phyloP scores from a whole-genome alignment of 352 stramenopile species.

The Aphanomyces astaci region DNA sequence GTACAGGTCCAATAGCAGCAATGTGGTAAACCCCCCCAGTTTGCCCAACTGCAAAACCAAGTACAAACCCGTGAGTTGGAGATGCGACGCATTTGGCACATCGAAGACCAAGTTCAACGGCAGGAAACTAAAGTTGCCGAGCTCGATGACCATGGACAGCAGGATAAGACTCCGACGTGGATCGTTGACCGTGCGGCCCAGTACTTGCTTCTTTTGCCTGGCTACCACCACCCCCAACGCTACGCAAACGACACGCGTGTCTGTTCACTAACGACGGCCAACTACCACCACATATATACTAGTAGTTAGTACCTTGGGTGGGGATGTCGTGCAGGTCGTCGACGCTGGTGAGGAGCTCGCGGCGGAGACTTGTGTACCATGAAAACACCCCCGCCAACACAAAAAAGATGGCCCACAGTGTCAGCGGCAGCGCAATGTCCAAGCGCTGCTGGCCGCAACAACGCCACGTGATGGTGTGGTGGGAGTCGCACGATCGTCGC shows the following conservation, averaged over 20 bases:
- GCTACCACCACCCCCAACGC: conserved; percentile 17
- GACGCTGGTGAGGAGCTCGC: not conserved
- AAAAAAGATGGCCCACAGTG: conserved; percentile 1
- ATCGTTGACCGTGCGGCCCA: conserved; percentile 9
- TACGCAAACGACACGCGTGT: too few species aligned
- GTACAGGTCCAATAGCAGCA: not conserved
- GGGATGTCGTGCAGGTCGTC: conserved; percentile 17
- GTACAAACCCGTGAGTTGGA: not conserved
- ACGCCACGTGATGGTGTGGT: not conserved
- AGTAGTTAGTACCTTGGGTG: conserved; percentile 21
- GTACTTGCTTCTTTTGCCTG: conserved; percentile 10
- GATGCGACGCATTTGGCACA: not conserved
- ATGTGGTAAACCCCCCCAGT: not conserved
- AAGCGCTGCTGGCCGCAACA: not conserved
- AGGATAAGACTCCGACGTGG: conserved; percentile 7
- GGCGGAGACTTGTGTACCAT: conserved; percentile 5
- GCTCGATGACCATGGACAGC: conserved; percentile 10
- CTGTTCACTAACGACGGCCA: not conserved
- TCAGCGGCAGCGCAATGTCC: not conserved
- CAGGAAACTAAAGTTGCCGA: conserved; percentile 17
- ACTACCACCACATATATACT: conserved; percentile 8
- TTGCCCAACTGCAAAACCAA: not conserved
- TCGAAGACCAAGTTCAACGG: conserved; percentile 16
- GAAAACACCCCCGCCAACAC: not conserved
- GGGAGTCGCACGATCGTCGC: not conserved